These are phyloP conservation scores for Backusella luteola DNA, from an alignment of 192 early-diverging fungal species.

Conservation along the genomic window DNA sequence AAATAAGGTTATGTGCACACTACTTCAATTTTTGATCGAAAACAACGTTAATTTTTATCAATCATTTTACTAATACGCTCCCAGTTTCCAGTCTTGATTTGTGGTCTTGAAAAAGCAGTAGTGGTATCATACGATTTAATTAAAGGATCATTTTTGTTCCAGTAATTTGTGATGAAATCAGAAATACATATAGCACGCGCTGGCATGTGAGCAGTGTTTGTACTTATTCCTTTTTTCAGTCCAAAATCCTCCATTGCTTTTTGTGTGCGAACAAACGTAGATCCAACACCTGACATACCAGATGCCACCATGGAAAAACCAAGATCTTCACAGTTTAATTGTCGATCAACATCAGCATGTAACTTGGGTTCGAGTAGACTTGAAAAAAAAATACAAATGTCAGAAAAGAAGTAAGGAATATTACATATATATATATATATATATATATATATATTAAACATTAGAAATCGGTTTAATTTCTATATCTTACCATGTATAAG, in stretches of 20 bases:
- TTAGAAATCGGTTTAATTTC: background rate
- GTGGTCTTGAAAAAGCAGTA: background rate
- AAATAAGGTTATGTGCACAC: background rate
- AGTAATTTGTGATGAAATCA: conserved; percentile 14
- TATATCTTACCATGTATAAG: conserved; percentile 30
- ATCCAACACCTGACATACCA: conserved; percentile 23
- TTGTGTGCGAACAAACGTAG: conserved; percentile 11
- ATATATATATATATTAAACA: background rate
- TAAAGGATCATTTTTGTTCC: conserved; percentile 18
- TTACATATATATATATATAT: background rate
- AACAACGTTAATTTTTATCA: background rate
- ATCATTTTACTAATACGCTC: background rate
- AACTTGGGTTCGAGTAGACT: conserved; percentile 20
- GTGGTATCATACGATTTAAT: background rate
- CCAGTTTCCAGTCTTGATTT: background rate
- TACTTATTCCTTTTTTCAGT: conserved; percentile 23
- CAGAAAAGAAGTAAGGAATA: background rate
- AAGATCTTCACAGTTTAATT: conserved; percentile 36
- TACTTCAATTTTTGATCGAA: background rate
- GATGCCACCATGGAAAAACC: conserved; percentile 28
- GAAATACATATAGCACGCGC: conserved; percentile 20
- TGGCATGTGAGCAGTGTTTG: conserved; percentile 18
- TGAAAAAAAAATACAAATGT: background rate
- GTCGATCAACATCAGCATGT: conserved; percentile 26
- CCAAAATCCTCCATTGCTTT: conserved; percentile 25